Conservation (phyloP, 2,329 filamentous ascomycete species). For the Aspergillus terreus region DNA sequence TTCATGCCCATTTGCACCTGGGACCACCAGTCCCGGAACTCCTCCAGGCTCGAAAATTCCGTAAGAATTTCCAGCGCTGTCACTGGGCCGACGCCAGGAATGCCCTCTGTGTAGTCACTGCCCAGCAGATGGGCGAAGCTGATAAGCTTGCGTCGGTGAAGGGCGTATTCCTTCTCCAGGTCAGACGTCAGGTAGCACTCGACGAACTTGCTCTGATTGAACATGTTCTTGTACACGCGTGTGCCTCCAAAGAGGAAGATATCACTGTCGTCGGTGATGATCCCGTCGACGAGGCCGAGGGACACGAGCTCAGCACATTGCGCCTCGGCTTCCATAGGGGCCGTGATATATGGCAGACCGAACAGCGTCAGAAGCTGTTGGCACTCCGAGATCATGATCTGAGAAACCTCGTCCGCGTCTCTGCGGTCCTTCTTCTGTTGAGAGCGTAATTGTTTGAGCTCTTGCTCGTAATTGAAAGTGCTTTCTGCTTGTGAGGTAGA, state of each 20-base stretch:
- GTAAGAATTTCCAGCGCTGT: slow-evolving; percentile 91
- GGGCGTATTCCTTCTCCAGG: slow-evolving; percentile 81
- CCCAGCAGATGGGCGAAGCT: slow-evolving; percentile 86
- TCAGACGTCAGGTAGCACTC: slow-evolving; percentile 88
- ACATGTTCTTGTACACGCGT: slow-evolving; percentile 99
- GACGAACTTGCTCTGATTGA: slow-evolving; percentile 96
- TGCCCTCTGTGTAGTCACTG: slow-evolving; percentile 90
- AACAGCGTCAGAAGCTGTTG: slow-evolving; percentile 87
- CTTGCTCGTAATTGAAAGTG: slow-evolving; percentile 75
- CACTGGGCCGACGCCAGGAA: slow-evolving; percentile 87
- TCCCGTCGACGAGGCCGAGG: slow-evolving; percentile 88
- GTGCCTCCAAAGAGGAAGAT: slow-evolving; percentile 96
- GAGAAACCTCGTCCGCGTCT: slow-evolving; percentile 94
- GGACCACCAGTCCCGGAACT: slow-evolving; percentile 85
- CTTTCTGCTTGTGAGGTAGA: slow-evolving; percentile 67
- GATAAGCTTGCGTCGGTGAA: slow-evolving; percentile 84
- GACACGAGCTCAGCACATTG: slow-evolving; percentile 90
- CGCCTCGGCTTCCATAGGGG: slow-evolving; percentile 97
- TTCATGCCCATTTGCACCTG: slow-evolving; percentile 70
- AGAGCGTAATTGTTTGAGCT: slow-evolving; percentile 79
- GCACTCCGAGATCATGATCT: slow-evolving; percentile 93
- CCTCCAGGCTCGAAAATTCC: slow-evolving; percentile 71
- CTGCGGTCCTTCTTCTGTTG: slow-evolving; percentile 95
- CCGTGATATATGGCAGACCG: slow-evolving; percentile 92
- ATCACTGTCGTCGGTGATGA: slow-evolving; percentile 96